Evolutionary conservation across 345 rosid species (phyloP), one percentile per base, ranked within the genome.

Genomic region (Rhizophora apiculata): DNA sequence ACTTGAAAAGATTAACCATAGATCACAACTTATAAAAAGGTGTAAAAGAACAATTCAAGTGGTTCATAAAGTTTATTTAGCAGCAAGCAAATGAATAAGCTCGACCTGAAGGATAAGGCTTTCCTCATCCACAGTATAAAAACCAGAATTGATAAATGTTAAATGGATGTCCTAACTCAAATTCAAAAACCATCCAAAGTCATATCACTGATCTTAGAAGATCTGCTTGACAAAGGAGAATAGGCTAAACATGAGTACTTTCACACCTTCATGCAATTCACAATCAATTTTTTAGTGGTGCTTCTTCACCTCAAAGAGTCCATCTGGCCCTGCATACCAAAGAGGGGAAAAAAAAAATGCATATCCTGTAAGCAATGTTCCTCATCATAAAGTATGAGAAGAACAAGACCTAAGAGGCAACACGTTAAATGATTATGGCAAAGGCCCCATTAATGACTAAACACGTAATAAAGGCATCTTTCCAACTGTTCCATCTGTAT

Each of bases 271-370:
- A 76, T 19, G 34, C 16, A 65, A 60, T 60, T 26, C 27, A 29
- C 18, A 8, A 48, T 9, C 32, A 31, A 36, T 18, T 37, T 46
- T 59, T 78, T 54, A 87, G 77, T 87, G 96, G 78, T 88, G 88
- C 81, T 85, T 82, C 26, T 0, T 52, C 2, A 6, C 49, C 79
- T 90, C 95, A 60, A 93, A 88, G 10, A 92, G 85, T 68, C 98
- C 96, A 75, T 93, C 89, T 1, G 98, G 98, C 78, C 98, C 98
- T 93, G 93, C 65, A 63, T 36, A 81, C 21, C 68, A 57, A 57
- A 54, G 22, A 20, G 19, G 63, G 39, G n/a, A n/a, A n/a, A 53
- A 26, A 37, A 39, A 65, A 31, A 15, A 51, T 43, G 46, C 58
- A 13, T 11, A 13, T 43, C 49, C 15, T 0, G 16, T 39, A 49